A percentile compares a stretch with the other conserved stretches of the same genome.
phyloP scores from a whole-genome alignment of 257 asterid genomes.

The Avicennia marina region DNA sequence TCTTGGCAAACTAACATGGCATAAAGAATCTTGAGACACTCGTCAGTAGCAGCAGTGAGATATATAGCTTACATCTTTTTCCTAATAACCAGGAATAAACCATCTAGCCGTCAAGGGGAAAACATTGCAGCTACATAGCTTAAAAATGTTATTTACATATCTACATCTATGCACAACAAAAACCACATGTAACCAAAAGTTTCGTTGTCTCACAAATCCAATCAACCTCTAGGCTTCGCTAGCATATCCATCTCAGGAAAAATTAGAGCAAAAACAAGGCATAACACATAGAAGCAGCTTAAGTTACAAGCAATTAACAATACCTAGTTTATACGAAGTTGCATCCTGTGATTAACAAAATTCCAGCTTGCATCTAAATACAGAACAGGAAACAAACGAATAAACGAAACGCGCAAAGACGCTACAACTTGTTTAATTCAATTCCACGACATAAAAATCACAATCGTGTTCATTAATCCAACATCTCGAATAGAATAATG shows the following conservation, averaged over 20 bases:
- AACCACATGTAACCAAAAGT: background rate
- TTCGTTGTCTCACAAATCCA: too few relatives aligned
- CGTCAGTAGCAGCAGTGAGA: background rate
- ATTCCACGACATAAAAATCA: background rate
- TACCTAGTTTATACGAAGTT: too few relatives aligned
- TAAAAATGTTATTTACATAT: background rate
- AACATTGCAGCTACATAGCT: background rate
- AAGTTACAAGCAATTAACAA: background rate
- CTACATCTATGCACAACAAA: background rate
- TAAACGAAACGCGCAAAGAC: background rate
- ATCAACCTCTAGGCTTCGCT: too few relatives aligned
- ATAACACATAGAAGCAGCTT: background rate
- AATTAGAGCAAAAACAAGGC: background rate
- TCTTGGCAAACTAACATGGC: background rate
- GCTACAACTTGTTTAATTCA: background rate
- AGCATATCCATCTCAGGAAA: background rate
- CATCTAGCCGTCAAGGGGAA: background rate
- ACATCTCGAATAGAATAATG: conserved; percentile 12
- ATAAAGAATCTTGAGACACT: background rate
- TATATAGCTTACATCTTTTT: background rate
- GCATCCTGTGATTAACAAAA: too few relatives aligned
- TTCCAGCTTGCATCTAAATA: background rate
- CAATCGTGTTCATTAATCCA: conserved; percentile 12
- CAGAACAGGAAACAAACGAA: background rate
- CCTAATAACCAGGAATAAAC: background rate